Percentiles rank a stretch among this genome's conserved stretches.
phyloP scores from a whole-genome alignment of 805 yeast species.

The Yamadazyma laniorum region DNA sequence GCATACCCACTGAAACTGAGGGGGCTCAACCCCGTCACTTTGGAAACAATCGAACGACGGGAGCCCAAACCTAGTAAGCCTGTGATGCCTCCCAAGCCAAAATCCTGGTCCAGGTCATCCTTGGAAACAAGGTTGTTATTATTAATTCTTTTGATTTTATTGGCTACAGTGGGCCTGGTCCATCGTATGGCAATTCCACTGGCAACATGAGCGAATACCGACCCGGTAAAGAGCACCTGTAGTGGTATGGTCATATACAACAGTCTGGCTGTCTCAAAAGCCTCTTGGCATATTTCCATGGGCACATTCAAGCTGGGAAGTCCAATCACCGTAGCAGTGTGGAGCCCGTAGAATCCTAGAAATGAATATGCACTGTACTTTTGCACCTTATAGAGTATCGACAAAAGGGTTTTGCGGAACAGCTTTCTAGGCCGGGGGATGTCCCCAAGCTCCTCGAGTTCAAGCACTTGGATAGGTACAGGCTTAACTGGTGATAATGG shows the following conservation, averaged over 20 bases:
- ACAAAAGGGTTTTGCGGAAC: slow-evolving; percentile 13
- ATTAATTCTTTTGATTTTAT: slow-evolving; percentile 10
- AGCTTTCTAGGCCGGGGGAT: slow-evolving; percentile 1
- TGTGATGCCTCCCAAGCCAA: slow-evolving; percentile 62
- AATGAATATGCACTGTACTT: slow-evolving; percentile 62
- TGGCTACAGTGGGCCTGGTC: slow-evolving; percentile 20
- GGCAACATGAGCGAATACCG: slow-evolving; percentile 47
- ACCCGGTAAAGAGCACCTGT: slow-evolving; percentile 50
- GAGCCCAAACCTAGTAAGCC: slow-evolving; percentile 56
- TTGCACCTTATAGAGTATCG: slow-evolving; percentile 36
- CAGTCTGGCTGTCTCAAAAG: slow-evolving; percentile 58
- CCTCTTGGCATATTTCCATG: slow-evolving; percentile 48
- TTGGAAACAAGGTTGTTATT: slow-evolving; percentile 9
- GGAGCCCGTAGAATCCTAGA: slow-evolving; percentile 55
- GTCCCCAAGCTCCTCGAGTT: neutral
- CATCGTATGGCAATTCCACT: slow-evolving; percentile 51
- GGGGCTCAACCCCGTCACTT: slow-evolving; percentile 51
- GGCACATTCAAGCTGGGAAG: slow-evolving; percentile 50
- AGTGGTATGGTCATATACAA: slow-evolving; percentile 55
- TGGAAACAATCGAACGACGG: slow-evolving; percentile 44
- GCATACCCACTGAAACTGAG: slow-evolving; percentile 59
- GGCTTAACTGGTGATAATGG: slow-evolving; percentile 10
- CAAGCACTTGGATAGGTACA: slow-evolving; percentile 10
- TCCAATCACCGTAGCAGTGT: slow-evolving; percentile 51
- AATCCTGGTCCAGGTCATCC: slow-evolving; percentile 37